These are phyloP conservation scores for Botrytis sinoallii DNA, from an alignment of 2,329 filamentous ascomycete genomes.

Conservation along the genomic window DNA sequence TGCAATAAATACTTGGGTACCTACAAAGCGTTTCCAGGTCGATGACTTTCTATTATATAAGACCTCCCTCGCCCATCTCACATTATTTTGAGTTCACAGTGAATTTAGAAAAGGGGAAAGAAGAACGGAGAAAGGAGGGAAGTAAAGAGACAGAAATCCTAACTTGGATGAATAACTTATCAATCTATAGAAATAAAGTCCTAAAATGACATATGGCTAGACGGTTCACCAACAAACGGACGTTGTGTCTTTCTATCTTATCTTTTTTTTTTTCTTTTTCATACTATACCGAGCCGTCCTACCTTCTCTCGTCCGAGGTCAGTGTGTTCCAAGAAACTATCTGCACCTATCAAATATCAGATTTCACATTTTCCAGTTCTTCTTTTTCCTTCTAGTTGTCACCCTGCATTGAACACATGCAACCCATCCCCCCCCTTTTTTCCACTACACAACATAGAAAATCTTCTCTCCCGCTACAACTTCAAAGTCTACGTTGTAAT, in stretches of 20 bases:
- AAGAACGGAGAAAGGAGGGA: neutral
- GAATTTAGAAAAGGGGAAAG: neutral
- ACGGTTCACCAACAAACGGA: neutral
- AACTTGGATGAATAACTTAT: neutral
- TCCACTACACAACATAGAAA: neutral
- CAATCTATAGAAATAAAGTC: neutral
- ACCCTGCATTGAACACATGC: neutral
- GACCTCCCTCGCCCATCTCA: neutral
- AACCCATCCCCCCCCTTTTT: neutral
- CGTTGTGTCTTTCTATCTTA: neutral
- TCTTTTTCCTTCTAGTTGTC: neutral
- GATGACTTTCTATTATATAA: neutral
- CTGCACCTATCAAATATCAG: neutral
- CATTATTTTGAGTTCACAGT: neutral
- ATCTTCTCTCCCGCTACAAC: neutral
- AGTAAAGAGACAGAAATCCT: neutral
- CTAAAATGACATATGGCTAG: neutral
- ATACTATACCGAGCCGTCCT: neutral
- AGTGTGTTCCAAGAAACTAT: neutral
- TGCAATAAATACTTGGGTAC: neutral
- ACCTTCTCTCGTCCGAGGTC: neutral
- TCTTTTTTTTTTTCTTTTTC: neutral
- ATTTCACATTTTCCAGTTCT: neutral
- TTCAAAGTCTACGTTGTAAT: neutral
- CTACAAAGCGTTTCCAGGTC: conserved; percentile 1